phyloP scores from a whole-genome alignment of 2,329 filamentous ascomycete genomes.

The Xylaria polymorpha region DNA sequence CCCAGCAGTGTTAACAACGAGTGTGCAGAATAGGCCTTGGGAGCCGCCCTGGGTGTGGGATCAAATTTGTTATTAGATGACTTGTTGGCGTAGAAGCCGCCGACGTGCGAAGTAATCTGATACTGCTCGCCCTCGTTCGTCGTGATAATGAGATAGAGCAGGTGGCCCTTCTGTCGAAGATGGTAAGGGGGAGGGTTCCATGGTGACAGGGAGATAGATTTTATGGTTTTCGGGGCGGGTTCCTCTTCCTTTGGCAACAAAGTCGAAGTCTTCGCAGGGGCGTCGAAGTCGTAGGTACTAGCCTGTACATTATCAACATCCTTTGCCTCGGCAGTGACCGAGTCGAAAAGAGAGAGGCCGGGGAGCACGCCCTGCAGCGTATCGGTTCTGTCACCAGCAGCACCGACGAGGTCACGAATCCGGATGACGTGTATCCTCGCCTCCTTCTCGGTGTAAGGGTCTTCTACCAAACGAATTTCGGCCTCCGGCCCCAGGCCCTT shows the following conservation, averaged over 20 bases:
- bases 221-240: constrained; percentile 87
- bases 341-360: constrained; percentile 88
- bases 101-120: constrained; percentile 92
- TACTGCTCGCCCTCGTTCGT: constrained; percentile 96
- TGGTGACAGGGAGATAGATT: constrained; percentile 85
- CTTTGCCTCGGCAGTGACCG: constrained; percentile 65
- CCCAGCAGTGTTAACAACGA: constrained; percentile 85
- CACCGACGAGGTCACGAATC: constrained; percentile 91
- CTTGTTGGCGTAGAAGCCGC: constrained; percentile 97
- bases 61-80: constrained; percentile 96
- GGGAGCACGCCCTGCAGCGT: constrained; percentile 86
- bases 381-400: constrained; percentile 88
- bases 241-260: constrained; percentile 76
- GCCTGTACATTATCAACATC: constrained; percentile 54
- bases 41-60: constrained; percentile 80
- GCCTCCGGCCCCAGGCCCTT: constrained; percentile 80
- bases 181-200: constrained; percentile 98
- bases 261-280: constrained; percentile 73
- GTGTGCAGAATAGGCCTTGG: constrained; percentile 83
- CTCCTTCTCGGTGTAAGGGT: constrained; percentile 98
- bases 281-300: constrained; percentile 77
- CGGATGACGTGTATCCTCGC: constrained; percentile 93
- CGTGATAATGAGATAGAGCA: constrained; percentile 88
- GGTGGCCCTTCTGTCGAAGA: constrained; percentile 88
- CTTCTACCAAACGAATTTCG: constrained; percentile 84